These are phyloP conservation scores for Hansenula sp. DNA, from an alignment of 1,139 yeast species.

Conservation along the genomic window DNA sequence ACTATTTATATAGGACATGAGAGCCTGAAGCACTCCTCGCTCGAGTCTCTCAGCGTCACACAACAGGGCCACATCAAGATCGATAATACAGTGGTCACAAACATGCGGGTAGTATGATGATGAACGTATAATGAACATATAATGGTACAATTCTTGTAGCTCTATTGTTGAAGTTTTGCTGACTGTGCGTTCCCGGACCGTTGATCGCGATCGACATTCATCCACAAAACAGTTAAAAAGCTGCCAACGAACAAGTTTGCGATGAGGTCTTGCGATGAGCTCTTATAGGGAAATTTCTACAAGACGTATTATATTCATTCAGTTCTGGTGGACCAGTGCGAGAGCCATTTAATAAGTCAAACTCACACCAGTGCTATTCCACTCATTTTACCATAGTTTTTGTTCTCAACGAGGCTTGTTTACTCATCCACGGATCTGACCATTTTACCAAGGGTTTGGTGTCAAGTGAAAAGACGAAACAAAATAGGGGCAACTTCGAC, in stretches of 20 bases:
- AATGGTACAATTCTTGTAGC: neutral
- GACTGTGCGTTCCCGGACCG: neutral
- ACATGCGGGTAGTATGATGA: constrained; percentile 8
- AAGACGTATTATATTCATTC: neutral
- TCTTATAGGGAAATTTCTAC: no score
- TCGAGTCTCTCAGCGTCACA: constrained; percentile 4
- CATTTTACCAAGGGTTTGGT: no score
- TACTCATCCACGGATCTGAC: no score
- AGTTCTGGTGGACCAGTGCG: no score
- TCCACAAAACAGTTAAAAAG: neutral
- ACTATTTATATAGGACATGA: constrained; percentile 9
- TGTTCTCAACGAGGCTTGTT: no score
- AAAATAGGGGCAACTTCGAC: no score
- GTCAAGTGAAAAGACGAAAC: no score
- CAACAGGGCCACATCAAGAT: constrained; percentile 10
- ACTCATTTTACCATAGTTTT: no score
- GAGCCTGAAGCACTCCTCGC: neutral
- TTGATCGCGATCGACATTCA: neutral
- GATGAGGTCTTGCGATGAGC: neutral
- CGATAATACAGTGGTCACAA: constrained; percentile 12
- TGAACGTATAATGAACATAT: no score
- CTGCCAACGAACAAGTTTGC: neutral
- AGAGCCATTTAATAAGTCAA: no score
- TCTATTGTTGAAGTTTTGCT: neutral
- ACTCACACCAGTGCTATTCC: no score